Percentiles rank a stretch among this genome's conserved stretches.
phyloP scores from a whole-genome alignment of 1,284 basidiomycete genomes.

The Xanthoconium separans region DNA sequence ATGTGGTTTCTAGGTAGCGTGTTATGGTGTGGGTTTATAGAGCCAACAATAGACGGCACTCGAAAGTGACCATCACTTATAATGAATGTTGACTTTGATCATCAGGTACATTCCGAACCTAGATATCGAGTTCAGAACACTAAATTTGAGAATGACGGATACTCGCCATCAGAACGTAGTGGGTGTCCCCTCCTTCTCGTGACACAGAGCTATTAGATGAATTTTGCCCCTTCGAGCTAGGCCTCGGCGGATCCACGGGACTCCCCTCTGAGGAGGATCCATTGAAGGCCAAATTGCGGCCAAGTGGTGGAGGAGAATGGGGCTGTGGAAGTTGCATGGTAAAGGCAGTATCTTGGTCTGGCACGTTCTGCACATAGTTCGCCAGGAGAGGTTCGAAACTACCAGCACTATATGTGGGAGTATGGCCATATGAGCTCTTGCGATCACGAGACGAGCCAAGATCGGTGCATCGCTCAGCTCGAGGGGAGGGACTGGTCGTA shows the following conservation, averaged over 20 bases:
- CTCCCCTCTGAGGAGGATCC: conserved; percentile 36
- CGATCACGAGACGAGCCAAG: conserved; percentile 39
- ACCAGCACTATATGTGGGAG: conserved; percentile 51
- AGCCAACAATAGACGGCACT: not conserved
- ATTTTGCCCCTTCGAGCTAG: conserved; percentile 41
- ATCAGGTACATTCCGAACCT: conserved; percentile 53
- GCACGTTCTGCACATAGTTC: conserved; percentile 33
- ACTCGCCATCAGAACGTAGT: conserved; percentile 56
- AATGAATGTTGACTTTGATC: conserved; percentile 40
- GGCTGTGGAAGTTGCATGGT: conserved; percentile 24
- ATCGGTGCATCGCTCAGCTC: conserved; percentile 32
- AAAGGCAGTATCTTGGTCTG: conserved; percentile 22
- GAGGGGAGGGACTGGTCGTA: conserved; percentile 46
- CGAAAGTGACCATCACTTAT: conserved; percentile 14
- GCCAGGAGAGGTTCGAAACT: conserved; percentile 66
- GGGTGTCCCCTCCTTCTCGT: conserved; percentile 56
- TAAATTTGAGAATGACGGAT: not conserved
- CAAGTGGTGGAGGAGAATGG: conserved; percentile 34
- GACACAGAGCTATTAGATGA: conserved; percentile 36
- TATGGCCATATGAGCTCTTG: conserved; percentile 41
- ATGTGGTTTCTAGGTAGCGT: conserved; percentile 22
- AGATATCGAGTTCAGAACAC: conserved; percentile 12
- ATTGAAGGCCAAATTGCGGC: conserved; percentile 26
- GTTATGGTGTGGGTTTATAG: conserved; percentile 7
- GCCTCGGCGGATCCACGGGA: conserved; percentile 45